Evolutionary conservation across 1,284 basidiomycete species (phyloP).

Genomic region (Apiotrichum laibachii): DNA sequence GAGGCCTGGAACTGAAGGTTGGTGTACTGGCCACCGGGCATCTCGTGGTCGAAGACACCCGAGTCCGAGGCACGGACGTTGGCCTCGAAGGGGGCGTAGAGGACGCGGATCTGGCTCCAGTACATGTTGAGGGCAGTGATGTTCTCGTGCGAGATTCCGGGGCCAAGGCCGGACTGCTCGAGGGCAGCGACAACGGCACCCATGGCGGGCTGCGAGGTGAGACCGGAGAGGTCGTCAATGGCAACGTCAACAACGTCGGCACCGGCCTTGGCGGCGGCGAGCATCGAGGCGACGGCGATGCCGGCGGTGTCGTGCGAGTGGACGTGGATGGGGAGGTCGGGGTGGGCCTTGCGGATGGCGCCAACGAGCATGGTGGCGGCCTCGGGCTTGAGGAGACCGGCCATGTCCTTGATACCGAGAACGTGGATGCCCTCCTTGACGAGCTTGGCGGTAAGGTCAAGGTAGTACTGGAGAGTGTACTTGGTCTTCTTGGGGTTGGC

Average conservation of each 20-base stretch:
- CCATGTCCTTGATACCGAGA: constrained; percentile 99
- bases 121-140: constrained; percentile 97
- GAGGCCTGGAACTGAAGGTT: constrained; percentile 98
- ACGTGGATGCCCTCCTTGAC: constrained; percentile 96
- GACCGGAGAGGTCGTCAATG: constrained; percentile 97
- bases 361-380: constrained; percentile 91
- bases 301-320: constrained; percentile 99
- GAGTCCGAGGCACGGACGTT: constrained; percentile 96
- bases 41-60: constrained; percentile 98
- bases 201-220: constrained; percentile 99
- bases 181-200: constrained; percentile 90
- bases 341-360: constrained; percentile 91
- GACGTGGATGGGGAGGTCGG: constrained; percentile 97
- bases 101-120: constrained; percentile 94
- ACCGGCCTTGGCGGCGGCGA: constrained; percentile 91
- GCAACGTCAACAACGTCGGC: constrained; percentile 98
- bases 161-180: constrained; percentile 91
- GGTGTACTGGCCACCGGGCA: constrained; percentile 93
- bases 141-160: constrained; percentile 95
- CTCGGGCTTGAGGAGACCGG: constrained; percentile 92
- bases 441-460: constrained; percentile 91
- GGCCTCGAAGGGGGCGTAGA: constrained; percentile 97
- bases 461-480: constrained; percentile 97
- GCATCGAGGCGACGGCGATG: constrained; percentile 94
- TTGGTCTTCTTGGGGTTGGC: constrained; percentile 94